Evolutionary conservation across 2,329 filamentous ascomycete genomes (phyloP).

Genomic region (Penicillium sp.): DNA sequence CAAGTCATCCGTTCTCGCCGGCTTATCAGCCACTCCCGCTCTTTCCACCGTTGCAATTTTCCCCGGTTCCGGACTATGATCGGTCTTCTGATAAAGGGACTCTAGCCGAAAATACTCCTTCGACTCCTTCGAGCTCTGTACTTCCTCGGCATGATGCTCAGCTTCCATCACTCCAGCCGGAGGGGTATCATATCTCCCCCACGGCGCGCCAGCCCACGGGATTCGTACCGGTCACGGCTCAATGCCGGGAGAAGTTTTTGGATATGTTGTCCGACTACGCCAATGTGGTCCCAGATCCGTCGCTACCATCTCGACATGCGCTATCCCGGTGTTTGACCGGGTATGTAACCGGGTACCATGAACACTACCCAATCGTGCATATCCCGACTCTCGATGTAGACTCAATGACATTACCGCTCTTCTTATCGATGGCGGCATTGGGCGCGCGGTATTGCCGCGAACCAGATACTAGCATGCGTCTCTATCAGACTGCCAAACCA

Average conservation of each 20-base stretch:
- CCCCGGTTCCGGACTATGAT: slow-evolving; percentile 21
- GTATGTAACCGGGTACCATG: slow-evolving; percentile 28
- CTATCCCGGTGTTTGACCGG: slow-evolving; percentile 28
- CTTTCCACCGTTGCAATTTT: slow-evolving; percentile 25
- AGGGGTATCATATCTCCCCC: slow-evolving; percentile 21
- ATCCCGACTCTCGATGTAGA: slow-evolving; percentile 27
- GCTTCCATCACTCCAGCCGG: slow-evolving; percentile 27
- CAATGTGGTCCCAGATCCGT: slow-evolving; percentile 23
- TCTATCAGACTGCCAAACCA: slow-evolving; percentile 27
- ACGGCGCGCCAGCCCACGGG: slow-evolving; percentile 23
- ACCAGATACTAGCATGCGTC: slow-evolving; percentile 26
- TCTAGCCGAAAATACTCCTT: slow-evolving; percentile 8
- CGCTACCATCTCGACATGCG: slow-evolving; percentile 27
- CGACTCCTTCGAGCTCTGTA: slow-evolving; percentile 25
- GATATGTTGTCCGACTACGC: slow-evolving; percentile 17
- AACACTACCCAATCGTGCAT: slow-evolving; percentile 29
- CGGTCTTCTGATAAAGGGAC: slow-evolving; percentile 16
- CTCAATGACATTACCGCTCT: slow-evolving; percentile 18
- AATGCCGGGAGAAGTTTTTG: slow-evolving; percentile 26
- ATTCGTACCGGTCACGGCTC: slow-evolving; percentile 25
- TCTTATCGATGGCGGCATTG: slow-evolving; percentile 27
- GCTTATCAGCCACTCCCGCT: slow-evolving; percentile 29
- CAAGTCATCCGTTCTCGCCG: slow-evolving; percentile 28
- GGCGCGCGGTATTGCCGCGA: slow-evolving; percentile 29
- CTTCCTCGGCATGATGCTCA: slow-evolving; percentile 29